Conservation (phyloP, 2,329 filamentous ascomycete species). For the Paraconiothyrium sp. region DNA sequence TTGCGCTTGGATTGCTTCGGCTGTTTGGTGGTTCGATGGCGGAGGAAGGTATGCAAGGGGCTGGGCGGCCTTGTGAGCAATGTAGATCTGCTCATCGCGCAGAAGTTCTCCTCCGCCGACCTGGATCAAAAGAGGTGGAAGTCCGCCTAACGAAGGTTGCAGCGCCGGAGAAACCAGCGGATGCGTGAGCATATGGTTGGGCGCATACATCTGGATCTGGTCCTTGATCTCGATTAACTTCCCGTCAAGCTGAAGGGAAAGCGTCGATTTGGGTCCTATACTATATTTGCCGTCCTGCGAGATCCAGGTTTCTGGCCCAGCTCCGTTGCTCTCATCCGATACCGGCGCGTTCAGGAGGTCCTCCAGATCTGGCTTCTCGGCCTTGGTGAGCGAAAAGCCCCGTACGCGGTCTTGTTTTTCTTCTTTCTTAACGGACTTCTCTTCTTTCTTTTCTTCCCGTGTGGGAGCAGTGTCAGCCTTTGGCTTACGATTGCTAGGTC, state of each 20-base stretch:
- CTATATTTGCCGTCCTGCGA: constrained; percentile 49
- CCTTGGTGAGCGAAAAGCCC: constrained; percentile 43
- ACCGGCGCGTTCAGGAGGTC: constrained; percentile 20
- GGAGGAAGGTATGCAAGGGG: constrained; percentile 77
- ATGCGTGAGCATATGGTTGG: constrained; percentile 85
- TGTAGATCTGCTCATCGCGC: constrained; percentile 91
- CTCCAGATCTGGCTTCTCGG: constrained; percentile 30
- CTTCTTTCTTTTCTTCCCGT: constrained; percentile 26
- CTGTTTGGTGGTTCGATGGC: constrained; percentile 50
- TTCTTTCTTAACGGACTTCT: constrained; percentile 46
- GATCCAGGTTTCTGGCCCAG: constrained; percentile 31
- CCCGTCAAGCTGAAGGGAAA: constrained; percentile 74
- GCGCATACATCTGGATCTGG: constrained; percentile 88
- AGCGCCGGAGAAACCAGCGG: constrained; percentile 90
- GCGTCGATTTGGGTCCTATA: constrained; percentile 43
- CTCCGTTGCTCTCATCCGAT: neutral
- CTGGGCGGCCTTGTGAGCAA: constrained; percentile 93
- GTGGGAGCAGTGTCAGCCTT: constrained; percentile 7
- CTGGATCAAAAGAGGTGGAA: constrained; percentile 87
- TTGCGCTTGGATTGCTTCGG: constrained; percentile 69
- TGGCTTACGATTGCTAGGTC: constrained; percentile 21
- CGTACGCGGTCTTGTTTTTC: constrained; percentile 45
- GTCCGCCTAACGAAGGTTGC: constrained; percentile 86
- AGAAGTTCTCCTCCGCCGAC: constrained; percentile 89
- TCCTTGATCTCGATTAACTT: constrained; percentile 78